phyloP scores from a whole-genome alignment of 2,329 filamentous ascomycete genomes.

The Ophiostoma tasmaniense region DNA sequence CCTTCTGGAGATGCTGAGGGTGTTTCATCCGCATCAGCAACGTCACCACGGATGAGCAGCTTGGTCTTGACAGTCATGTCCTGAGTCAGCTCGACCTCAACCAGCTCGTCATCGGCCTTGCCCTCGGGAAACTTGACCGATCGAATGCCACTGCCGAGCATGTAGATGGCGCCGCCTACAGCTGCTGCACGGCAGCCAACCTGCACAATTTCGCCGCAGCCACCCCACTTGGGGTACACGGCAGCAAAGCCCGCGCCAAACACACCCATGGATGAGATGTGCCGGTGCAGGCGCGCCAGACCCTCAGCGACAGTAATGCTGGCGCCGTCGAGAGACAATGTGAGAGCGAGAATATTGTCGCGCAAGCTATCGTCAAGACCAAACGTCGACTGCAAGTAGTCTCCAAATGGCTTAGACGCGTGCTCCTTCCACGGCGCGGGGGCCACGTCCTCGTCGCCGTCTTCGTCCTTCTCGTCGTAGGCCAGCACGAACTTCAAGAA shows the following conservation, averaged over 20 bases:
- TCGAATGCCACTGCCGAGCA: conserved; percentile 62
- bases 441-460: conserved; percentile 26
- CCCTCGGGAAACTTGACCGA: conserved; percentile 23
- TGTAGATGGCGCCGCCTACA: conserved; percentile 85
- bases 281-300: conserved; percentile 63
- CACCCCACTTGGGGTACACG: conserved; percentile 88
- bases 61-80: conserved; percentile 49
- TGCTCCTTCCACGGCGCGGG: conserved; percentile 46
- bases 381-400: conserved; percentile 55
- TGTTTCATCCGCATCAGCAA: conserved; percentile 12
- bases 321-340: conserved; percentile 59
- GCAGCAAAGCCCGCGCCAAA: conserved; percentile 86
- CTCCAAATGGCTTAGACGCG: conserved; percentile 43
- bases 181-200: conserved; percentile 84
- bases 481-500: conserved; percentile 81
- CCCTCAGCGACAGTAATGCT: conserved; percentile 53
- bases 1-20: background rate
- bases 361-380: conserved; percentile 61
- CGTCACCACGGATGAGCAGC: conserved; percentile 41
- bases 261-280: conserved; percentile 76
- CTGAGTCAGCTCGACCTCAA: conserved; percentile 47
- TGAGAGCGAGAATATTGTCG: conserved; percentile 55
- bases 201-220: conserved; percentile 79
- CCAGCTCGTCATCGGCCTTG: conserved; percentile 20
- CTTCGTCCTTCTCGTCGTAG: conserved; percentile 31